Evolutionary conservation across 306 rosid species (phyloP).

Genomic region (Fragaria vesca): DNA sequence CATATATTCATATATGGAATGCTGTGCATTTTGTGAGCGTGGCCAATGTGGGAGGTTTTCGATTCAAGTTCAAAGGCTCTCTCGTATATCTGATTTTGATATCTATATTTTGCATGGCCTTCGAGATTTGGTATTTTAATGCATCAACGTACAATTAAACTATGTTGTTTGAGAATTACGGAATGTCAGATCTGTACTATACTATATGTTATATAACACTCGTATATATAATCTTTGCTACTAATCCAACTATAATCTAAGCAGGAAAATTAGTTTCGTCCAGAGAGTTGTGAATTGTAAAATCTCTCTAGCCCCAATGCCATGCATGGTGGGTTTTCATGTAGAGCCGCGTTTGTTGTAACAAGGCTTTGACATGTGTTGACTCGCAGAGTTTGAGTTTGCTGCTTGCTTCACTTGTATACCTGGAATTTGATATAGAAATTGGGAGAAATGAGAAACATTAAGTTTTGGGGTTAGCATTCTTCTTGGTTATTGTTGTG

Average conservation of each 20-base stretch:
- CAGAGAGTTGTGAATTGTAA: not conserved
- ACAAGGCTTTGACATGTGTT: conserved; percentile 17
- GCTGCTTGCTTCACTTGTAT: conserved; percentile 3
- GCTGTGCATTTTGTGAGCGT: conserved; percentile 60
- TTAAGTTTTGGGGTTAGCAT: conserved; percentile 17
- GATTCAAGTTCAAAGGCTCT: conserved; percentile 41
- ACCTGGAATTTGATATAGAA: not conserved
- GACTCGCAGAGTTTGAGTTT: conserved; percentile 11
- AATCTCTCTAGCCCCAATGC: conserved; percentile 27
- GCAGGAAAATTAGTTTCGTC: not conserved
- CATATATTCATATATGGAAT: conserved; percentile 49
- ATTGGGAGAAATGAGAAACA: conserved; percentile 3
- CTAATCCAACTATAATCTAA: not conserved
- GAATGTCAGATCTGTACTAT: conserved; percentile 67
- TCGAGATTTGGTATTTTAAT: conserved; percentile 41
- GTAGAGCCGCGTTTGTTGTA: conserved; percentile 13
- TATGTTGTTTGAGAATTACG: conserved; percentile 63
- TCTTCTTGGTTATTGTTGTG: conserved; percentile 6
- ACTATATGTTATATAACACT: conserved; percentile 16
- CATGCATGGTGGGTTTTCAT: conserved; percentile 26
- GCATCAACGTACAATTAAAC: conserved; percentile 24
- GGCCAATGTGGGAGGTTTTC: conserved; percentile 59
- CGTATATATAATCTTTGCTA: not conserved
- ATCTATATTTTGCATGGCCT: conserved; percentile 41
- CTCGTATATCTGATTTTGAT: not conserved